Percentiles rank a stretch among this genome's conserved stretches.
Evolutionary conservation across 805 yeast genomes (phyloP).

Genomic region (Hanseniaspora taiwanica): DNA sequence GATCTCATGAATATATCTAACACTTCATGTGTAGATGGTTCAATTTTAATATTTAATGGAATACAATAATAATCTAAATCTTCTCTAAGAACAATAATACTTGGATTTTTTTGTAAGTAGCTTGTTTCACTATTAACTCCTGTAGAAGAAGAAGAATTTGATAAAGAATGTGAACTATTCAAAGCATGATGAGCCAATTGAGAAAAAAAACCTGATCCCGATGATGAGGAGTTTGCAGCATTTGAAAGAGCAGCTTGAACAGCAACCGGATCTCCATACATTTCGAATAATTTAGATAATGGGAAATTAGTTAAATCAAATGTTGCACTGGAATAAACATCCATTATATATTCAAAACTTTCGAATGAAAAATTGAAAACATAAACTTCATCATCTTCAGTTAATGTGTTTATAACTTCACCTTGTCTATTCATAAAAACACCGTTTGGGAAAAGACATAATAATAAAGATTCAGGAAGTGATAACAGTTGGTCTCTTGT

Average conservation of each 20-base stretch:
- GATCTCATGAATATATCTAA: conserved; percentile 39
- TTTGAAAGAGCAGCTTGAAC: conserved; percentile 1
- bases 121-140: conserved; percentile 3
- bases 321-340: conserved; percentile 57
- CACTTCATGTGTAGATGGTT: conserved; percentile 28
- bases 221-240: conserved; percentile 1
- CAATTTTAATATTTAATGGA: conserved; percentile 51
- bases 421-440: conserved; percentile 71
- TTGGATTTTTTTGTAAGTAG: conserved; percentile 64
- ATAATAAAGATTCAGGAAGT: conserved; percentile 76
- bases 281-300: conserved; percentile 27
- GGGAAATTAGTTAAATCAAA: conserved; percentile 34
- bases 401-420: conserved; percentile 61
- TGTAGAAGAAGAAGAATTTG: neutral
- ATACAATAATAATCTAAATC: conserved; percentile 89
- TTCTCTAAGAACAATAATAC: conserved; percentile 83
- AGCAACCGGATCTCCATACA: conserved; percentile 10
- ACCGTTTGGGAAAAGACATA: conserved; percentile 84
- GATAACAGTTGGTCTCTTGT: conserved; percentile 84
- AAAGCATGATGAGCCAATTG: conserved; percentile 9
- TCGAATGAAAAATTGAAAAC: conserved; percentile 71
- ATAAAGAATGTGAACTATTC: conserved; percentile 2
- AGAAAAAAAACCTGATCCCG: conserved; percentile 15
- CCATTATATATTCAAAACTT: conserved; percentile 75
- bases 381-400: conserved; percentile 66